These are phyloP conservation scores for Xerocomus spinulosus DNA, from an alignment of 768 basidiomycete species.

Conservation along the genomic window DNA sequence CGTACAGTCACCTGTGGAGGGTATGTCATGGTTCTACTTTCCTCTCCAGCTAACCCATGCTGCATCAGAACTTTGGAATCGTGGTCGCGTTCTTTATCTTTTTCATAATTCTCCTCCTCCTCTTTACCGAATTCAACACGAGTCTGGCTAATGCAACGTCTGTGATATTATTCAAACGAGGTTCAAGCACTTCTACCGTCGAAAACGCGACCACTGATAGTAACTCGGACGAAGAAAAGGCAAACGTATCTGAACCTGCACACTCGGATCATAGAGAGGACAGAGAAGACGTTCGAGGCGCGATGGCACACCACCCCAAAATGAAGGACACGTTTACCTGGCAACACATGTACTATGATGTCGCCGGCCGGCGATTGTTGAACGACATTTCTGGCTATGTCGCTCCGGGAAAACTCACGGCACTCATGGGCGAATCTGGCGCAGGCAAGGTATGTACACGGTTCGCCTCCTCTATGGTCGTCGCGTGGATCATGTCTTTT, in stretches of 20 bases:
- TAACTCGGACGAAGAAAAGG: constrained; percentile 22
- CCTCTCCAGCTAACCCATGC: background rate
- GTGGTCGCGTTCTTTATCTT: constrained; percentile 56
- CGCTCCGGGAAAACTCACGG: constrained; percentile 73
- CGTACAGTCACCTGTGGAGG: constrained; percentile 46
- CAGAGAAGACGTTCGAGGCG: constrained; percentile 23
- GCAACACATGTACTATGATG: constrained; percentile 64
- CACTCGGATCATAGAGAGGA: constrained; percentile 4
- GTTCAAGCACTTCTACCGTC: constrained; percentile 31
- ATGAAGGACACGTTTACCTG: constrained; percentile 72
- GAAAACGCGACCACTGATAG: background rate
- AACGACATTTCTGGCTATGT: constrained; percentile 77
- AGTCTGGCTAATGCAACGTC: constrained; percentile 31
- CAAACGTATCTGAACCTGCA: constrained; percentile 8
- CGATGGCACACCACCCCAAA: constrained; percentile 31
- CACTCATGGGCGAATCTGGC: constrained; percentile 65
- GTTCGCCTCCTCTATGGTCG: no score
- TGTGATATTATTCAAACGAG: constrained; percentile 64
- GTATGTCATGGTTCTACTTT: constrained; percentile 19
- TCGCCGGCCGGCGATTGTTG: constrained; percentile 54
- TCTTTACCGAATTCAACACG: constrained; percentile 55
- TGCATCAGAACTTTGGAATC: constrained; percentile 60
- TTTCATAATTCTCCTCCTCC: constrained; percentile 54
- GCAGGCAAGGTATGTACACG: constrained; percentile 39
- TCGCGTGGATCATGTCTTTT: no score